phyloP scores from a whole-genome alignment of 2,329 filamentous ascomycete genomes.

The Colletotrichum sp. region DNA sequence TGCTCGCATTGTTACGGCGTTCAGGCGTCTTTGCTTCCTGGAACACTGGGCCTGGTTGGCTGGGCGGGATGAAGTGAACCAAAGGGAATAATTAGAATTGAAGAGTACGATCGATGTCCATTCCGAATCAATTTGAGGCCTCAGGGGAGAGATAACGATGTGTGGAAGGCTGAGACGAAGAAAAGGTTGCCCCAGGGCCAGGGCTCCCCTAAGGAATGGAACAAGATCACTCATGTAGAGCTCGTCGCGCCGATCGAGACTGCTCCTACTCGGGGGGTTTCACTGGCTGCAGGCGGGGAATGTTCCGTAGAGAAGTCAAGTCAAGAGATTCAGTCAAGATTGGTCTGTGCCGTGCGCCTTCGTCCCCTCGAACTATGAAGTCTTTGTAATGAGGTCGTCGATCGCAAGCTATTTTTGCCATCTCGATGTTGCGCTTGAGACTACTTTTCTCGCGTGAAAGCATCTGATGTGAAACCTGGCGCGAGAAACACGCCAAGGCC shows the following conservation, averaged over 20 bases:
- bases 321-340: neutral
- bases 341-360: neutral
- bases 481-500: neutral
- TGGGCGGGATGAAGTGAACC: conserved; percentile 18
- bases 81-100: conserved; percentile 20
- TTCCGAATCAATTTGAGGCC: neutral
- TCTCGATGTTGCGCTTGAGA: neutral
- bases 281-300: neutral
- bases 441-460: neutral
- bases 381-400: neutral
- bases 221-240: neutral
- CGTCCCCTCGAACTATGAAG: neutral
- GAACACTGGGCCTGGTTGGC: conserved; percentile 21
- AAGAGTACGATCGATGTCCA: conserved; percentile 10
- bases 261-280: neutral
- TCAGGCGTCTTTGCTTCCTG: conserved; percentile 22
- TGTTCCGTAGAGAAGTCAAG: neutral
- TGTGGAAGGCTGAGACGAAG: neutral
- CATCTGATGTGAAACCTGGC: neutral
- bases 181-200: neutral
- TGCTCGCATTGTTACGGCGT: conserved; percentile 22
- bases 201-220: neutral
- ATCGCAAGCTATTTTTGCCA: neutral
- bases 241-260: neutral
- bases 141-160: neutral